Percentiles rank a stretch among this genome's conserved stretches.
These are phyloP conservation scores for Citeromyces nyonsensis DNA, from an alignment of 805 yeast genomes.

Conservation along the genomic window DNA sequence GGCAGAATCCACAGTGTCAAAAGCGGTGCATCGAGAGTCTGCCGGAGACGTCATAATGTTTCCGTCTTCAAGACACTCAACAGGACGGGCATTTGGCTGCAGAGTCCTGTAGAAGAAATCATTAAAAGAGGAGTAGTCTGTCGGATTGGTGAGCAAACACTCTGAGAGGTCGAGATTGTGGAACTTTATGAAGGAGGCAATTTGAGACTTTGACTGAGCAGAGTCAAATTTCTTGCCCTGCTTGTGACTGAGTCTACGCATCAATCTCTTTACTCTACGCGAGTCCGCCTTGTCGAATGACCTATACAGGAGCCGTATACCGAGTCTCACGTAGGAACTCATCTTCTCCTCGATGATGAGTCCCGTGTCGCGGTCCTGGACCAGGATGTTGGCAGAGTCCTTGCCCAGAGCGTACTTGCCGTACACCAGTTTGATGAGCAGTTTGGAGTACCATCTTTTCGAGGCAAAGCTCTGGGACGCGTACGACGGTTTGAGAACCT, in stretches of 20 bases:
- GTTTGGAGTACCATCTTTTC: slow-evolving; percentile 77
- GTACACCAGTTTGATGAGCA: slow-evolving; percentile 69
- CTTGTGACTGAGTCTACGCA: slow-evolving; percentile 52
- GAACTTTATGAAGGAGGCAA: slow-evolving; percentile 65
- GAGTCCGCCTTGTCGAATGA: slow-evolving; percentile 47
- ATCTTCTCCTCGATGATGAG: slow-evolving; percentile 85
- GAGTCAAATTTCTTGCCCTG: slow-evolving; percentile 80
- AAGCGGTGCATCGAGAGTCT: slow-evolving; percentile 73
- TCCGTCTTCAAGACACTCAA: slow-evolving; percentile 39
- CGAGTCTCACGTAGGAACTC: slow-evolving; percentile 77
- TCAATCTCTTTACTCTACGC: slow-evolving; percentile 40
- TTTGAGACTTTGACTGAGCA: slow-evolving; percentile 49
- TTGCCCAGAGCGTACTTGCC: slow-evolving; percentile 80
- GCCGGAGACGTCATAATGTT: slow-evolving; percentile 62
- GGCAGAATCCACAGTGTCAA: slow-evolving; percentile 41
- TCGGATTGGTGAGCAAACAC: slow-evolving; percentile 26
- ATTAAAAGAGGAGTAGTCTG: slow-evolving; percentile 55
- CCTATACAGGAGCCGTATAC: slow-evolving; percentile 70
- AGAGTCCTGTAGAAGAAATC: slow-evolving; percentile 78
- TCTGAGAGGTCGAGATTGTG: slow-evolving; percentile 69
- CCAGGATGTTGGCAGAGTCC: slow-evolving; percentile 86
- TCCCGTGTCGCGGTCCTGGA: slow-evolving; percentile 85
- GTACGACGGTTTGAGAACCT: slow-evolving; percentile 47
- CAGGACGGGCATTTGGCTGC: slow-evolving; percentile 52
- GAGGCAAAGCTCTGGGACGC: slow-evolving; percentile 75